Evolutionary conservation across 371 early-diverging fungal genomes (phyloP).

Genomic region (Cokeromyces recurvatus): DNA sequence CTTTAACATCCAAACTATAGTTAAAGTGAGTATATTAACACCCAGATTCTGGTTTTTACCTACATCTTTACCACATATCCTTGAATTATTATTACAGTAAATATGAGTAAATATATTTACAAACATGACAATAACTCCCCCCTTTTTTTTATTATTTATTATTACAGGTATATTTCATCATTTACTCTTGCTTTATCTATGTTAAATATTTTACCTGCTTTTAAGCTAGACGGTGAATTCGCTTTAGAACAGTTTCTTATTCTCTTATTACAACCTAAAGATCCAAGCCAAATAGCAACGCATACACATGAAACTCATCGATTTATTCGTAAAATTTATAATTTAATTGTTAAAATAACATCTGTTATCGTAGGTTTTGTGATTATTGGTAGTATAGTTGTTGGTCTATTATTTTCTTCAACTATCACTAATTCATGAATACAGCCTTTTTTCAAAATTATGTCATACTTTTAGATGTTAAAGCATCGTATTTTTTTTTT

Average conservation of each 20-base stretch:
- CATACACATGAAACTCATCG: slow-evolving; percentile 12
- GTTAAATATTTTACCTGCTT: slow-evolving; percentile 77
- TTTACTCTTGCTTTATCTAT: slow-evolving; percentile 74
- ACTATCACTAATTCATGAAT: too few relatives aligned
- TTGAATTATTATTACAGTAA: slow-evolving; percentile 54
- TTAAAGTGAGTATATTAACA: slow-evolving; percentile 59
- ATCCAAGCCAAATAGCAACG: slow-evolving; percentile 17
- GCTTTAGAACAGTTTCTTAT: slow-evolving; percentile 46
- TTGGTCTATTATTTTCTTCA: slow-evolving; percentile 23
- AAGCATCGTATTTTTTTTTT: too few relatives aligned
- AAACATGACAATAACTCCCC: not conserved
- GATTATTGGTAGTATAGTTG: slow-evolving; percentile 36
- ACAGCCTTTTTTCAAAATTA: too few relatives aligned
- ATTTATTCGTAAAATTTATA: slow-evolving; percentile 15
- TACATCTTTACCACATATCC: slow-evolving; percentile 50
- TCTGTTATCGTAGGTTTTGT: slow-evolving; percentile 41
- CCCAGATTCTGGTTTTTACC: slow-evolving; percentile 59
- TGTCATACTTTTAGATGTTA: too few relatives aligned
- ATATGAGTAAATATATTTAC: not conserved
- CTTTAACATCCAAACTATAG: too few relatives aligned
- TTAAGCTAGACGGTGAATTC: slow-evolving; percentile 73
- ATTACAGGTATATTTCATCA: slow-evolving; percentile 64
- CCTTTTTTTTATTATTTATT: not conserved
- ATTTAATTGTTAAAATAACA: slow-evolving; percentile 23
- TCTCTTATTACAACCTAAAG: slow-evolving; percentile 13